phyloP scores from a whole-genome alignment of 768 basidiomycete species.

The Amanita molliuscula region DNA sequence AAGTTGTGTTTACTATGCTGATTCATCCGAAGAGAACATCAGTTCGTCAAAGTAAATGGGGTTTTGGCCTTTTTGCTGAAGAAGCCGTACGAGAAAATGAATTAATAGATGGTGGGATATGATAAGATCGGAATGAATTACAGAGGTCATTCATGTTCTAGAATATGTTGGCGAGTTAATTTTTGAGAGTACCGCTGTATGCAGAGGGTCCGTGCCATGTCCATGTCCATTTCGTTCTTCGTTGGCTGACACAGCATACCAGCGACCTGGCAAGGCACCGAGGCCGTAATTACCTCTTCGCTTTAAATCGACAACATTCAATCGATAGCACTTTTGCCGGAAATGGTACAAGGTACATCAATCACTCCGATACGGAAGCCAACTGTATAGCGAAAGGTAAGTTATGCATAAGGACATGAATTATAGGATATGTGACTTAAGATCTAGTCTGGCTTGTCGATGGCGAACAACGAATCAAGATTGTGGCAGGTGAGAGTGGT shows the following conservation, averaged over 20 bases:
- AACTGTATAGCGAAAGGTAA: no score
- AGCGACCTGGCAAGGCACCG: constrained; percentile 34
- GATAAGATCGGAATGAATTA: neutral
- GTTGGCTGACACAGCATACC: neutral
- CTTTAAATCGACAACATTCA: constrained; percentile 31
- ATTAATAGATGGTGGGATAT: constrained; percentile 33
- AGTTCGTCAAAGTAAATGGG: constrained; percentile 34
- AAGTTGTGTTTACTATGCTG: neutral
- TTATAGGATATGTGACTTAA: no score
- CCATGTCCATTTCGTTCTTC: neutral
- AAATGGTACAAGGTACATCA: constrained; percentile 60
- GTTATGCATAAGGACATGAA: no score
- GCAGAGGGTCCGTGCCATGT: constrained; percentile 35
- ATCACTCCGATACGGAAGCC: constrained; percentile 30
- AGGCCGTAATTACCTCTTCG: constrained; percentile 53
- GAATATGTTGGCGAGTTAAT: constrained; percentile 64
- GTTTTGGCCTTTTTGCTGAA: constrained; percentile 42
- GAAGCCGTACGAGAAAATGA: constrained; percentile 35
- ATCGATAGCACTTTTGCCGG: constrained; percentile 50
- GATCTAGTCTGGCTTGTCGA: constrained; percentile 39
- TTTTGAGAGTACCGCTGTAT: constrained; percentile 33
- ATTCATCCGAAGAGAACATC: constrained; percentile 24
- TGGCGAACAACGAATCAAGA: constrained; percentile 57
- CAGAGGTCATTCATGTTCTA: constrained; percentile 13
- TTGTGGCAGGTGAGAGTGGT: constrained; percentile 40